Evolutionary conservation across 768 basidiomycete species (phyloP).

Genomic region (Suillus occidentalis): DNA sequence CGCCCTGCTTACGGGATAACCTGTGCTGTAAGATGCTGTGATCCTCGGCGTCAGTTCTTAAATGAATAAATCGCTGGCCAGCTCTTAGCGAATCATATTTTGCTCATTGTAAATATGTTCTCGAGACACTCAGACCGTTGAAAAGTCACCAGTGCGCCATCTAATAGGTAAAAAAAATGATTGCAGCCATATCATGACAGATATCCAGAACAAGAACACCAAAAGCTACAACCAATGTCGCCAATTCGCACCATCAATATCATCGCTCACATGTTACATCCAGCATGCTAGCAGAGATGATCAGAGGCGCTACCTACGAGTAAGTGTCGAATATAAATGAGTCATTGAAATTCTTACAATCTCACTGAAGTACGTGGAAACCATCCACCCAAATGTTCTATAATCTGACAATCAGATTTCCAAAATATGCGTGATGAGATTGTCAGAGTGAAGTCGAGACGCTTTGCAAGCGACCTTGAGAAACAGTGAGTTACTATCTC

Average conservation of each 20-base stretch:
- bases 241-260: no score
- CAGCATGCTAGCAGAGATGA: background rate
- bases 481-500: background rate
- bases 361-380: background rate
- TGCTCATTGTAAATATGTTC: background rate
- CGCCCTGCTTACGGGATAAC: background rate
- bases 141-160: no score
- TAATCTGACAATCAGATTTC: background rate
- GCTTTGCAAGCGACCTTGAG: background rate
- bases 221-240: no score
- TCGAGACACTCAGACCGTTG: background rate
- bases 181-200: no score
- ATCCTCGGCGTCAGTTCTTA: background rate
- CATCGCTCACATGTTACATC: no score
- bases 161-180: no score
- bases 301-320: background rate
- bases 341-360: background rate
- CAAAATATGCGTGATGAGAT: background rate
- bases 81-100: background rate
- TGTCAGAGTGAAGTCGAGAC: background rate
- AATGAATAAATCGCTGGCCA: no score
- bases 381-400: background rate
- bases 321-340: background rate
- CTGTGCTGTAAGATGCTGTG: background rate
- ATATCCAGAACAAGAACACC: no score